These are phyloP conservation scores for Penicillium sp. DNA, from an alignment of 2,329 filamentous ascomycete genomes.

Conservation along the genomic window DNA sequence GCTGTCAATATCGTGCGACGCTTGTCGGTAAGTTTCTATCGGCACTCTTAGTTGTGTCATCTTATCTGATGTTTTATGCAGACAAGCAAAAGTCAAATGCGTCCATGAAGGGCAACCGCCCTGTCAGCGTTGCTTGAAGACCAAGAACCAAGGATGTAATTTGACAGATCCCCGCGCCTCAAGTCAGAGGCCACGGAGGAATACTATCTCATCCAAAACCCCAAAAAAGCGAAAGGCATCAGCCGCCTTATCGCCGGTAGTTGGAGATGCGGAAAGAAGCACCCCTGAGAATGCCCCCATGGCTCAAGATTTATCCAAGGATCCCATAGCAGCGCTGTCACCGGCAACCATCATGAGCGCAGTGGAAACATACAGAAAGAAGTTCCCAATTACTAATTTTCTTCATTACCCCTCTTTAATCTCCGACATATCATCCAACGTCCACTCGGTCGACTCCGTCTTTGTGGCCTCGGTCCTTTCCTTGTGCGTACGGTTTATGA, in stretches of 20 bases:
- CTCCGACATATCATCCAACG: conserved; percentile 33
- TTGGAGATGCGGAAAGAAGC: not conserved
- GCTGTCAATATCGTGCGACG: conserved; percentile 38
- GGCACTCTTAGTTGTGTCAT: not conserved
- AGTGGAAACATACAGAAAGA: conserved; percentile 38
- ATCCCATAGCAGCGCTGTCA: conserved; percentile 27
- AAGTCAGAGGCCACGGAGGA: conserved; percentile 6
- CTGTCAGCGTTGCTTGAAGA: conserved; percentile 34
- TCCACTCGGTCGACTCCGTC: conserved; percentile 33
- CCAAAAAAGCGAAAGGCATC: conserved; percentile 20
- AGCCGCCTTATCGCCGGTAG: not conserved
- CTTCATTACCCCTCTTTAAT: conserved; percentile 40
- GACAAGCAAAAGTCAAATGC: conserved; percentile 40
- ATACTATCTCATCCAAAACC: conserved; percentile 3
- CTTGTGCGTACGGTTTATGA: conserved; percentile 37
- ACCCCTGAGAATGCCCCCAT: conserved; percentile 8
- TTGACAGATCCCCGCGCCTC: conserved; percentile 34
- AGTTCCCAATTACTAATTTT: conserved; percentile 40
- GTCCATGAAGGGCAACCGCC: conserved; percentile 37
- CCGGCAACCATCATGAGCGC: conserved; percentile 35
- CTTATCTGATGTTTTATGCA: conserved; percentile 8
- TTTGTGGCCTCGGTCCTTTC: conserved; percentile 38
- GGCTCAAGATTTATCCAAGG: conserved; percentile 1
- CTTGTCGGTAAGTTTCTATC: conserved; percentile 30
- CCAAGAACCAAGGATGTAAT: conserved; percentile 25